These are phyloP conservation scores for Dictyostelium purpureum DNA, from an alignment of 78 protist genomes.

Conservation along the genomic window DNA sequence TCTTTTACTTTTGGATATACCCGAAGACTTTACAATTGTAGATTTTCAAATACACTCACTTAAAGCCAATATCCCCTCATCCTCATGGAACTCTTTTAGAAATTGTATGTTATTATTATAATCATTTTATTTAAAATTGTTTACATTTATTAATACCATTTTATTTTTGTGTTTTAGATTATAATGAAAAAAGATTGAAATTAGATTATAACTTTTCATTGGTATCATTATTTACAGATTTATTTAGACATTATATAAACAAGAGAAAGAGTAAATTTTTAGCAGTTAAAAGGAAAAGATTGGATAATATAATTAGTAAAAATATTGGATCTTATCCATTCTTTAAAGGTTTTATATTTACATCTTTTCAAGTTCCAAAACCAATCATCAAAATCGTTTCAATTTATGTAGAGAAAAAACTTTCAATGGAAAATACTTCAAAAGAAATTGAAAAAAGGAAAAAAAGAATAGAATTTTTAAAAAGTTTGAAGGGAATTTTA, in stretches of 20 bases:
- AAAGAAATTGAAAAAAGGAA: too few species aligned
- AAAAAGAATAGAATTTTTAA: too few species aligned
- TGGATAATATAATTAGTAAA: not conserved
- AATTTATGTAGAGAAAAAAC: too few species aligned
- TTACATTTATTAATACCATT: not conserved
- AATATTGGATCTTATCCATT: not conserved
- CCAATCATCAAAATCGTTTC: too few species aligned
- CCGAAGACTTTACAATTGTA: not conserved
- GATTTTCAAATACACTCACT: not conserved
- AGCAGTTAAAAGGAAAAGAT: not conserved
- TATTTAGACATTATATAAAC: not conserved
- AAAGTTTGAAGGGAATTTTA: too few species aligned
- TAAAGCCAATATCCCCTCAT: not conserved
- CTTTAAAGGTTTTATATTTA: not conserved
- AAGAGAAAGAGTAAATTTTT: not conserved
- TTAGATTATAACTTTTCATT: not conserved
- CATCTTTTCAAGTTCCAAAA: not conserved
- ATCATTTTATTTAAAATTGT: not conserved
- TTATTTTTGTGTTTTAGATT: not conserved
- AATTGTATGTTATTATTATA: not conserved
- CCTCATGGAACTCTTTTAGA: not conserved
- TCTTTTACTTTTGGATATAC: not conserved
- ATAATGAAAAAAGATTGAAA: not conserved
- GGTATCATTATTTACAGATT: not conserved
- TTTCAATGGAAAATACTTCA: too few species aligned